phyloP scores from a whole-genome alignment of 768 basidiomycete species.

The Tephrocybe rancida region DNA sequence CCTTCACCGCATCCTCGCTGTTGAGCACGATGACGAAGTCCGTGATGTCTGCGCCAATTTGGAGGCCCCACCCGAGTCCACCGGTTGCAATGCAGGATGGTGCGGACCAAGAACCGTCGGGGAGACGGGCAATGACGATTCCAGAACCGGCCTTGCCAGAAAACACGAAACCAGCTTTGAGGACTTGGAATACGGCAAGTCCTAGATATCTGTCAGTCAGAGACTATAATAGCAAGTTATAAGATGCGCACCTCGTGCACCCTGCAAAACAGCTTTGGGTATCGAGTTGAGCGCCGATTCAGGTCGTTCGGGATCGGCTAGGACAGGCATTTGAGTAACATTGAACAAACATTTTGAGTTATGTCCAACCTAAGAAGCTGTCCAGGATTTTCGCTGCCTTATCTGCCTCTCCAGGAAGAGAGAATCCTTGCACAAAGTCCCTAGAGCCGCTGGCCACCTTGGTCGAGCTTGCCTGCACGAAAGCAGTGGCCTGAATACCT shows the following conservation, averaged over 20 bases:
- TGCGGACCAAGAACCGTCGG: conserved; percentile 96
- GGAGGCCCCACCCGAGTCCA: conserved; percentile 92
- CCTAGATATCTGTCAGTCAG: conserved; percentile 44
- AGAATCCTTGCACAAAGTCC: conserved; percentile 84
- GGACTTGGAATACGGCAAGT: conserved; percentile 91
- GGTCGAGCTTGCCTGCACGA: conserved; percentile 65
- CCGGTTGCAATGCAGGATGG: conserved; percentile 97
- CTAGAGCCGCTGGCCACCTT: conserved; percentile 76
- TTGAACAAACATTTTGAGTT: neutral
- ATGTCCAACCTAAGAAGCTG: conserved; percentile 78
- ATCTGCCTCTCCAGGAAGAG: conserved; percentile 88
- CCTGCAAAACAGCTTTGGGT: conserved; percentile 89
- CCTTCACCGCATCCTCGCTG: conserved; percentile 92
- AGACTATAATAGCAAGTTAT: neutral
- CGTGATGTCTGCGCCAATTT: conserved; percentile 93
- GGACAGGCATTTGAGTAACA: conserved; percentile 6
- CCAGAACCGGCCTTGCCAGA: conserved; percentile 95
- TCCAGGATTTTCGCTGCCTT: conserved; percentile 92
- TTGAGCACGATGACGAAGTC: conserved; percentile 98
- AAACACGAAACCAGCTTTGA: conserved; percentile 94
- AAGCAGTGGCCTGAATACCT: conserved; percentile 76
- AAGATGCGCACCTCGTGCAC: conserved; percentile 75
- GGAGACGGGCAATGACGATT: conserved; percentile 87
- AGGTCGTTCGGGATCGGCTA: conserved; percentile 87
- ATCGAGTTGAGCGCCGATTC: conserved; percentile 92